Conservation (phyloP, 176 grass and related monocot genomes). For the Echinochloa phyllopogon region DNA sequence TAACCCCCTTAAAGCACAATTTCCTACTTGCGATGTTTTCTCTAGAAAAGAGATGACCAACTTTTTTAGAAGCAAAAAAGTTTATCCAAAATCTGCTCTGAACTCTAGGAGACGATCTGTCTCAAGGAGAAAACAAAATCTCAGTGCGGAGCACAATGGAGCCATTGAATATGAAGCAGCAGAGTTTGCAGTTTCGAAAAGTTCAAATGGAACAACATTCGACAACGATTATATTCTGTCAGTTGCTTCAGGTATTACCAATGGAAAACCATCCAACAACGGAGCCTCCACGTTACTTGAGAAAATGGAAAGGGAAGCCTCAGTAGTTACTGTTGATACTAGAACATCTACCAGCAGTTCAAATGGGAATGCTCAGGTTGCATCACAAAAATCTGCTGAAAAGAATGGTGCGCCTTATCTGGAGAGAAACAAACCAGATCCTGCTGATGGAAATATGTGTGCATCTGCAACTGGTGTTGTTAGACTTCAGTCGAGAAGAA, state of each 20-base stretch:
- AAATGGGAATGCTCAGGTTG: conserved; percentile 48
- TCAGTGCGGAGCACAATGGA: conserved; percentile 41
- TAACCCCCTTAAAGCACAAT: conserved; percentile 82
- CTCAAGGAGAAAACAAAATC: conserved; percentile 50
- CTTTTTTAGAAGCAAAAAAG: conserved; percentile 81
- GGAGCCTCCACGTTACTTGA: conserved; percentile 54
- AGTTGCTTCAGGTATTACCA: conserved; percentile 53
- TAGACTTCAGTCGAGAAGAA: conserved; percentile 90
- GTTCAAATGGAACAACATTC: conserved; percentile 47
- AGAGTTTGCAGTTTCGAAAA: conserved; percentile 45
- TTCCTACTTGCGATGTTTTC: conserved; percentile 86
- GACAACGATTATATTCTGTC: conserved; percentile 63
- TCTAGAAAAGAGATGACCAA: conserved; percentile 80
- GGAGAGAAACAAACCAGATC: conserved; percentile 46
- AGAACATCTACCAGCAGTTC: conserved; percentile 45
- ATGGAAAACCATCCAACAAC: conserved; percentile 61
- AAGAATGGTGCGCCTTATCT: conserved; percentile 46
- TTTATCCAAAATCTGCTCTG: conserved; percentile 78
- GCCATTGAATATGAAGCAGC: conserved; percentile 48
- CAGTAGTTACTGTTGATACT: conserved; percentile 51
- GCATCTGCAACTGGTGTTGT: conserved; percentile 85
- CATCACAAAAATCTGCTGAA: conserved; percentile 45
- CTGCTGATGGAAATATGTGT: conserved; percentile 77
- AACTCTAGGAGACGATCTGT: conserved; percentile 53
- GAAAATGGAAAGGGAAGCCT: conserved; percentile 35